Evolutionary conservation across 306 rosid species (phyloP).

Genomic region (Vigna trinervia): DNA sequence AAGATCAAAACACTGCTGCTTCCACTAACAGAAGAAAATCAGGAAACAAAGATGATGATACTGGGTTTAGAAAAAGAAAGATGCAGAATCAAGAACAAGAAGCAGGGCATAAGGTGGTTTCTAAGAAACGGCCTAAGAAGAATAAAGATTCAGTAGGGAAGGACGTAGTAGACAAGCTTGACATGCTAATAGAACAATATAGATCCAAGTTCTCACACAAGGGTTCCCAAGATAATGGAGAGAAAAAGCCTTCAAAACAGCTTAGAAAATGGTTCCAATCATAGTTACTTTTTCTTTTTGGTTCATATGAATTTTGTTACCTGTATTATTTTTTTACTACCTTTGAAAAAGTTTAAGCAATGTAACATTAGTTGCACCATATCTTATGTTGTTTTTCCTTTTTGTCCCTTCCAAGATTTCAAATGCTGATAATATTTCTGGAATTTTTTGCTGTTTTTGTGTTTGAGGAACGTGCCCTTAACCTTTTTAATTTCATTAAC

Average conservation of each 20-base stretch:
- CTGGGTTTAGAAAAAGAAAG: constrained; percentile 62
- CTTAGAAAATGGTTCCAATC: constrained; percentile 85
- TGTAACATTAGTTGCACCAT: constrained; percentile 46
- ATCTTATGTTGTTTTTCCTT: background rate
- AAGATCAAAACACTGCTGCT: constrained; percentile 30
- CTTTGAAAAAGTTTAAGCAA: background rate
- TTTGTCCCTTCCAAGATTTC: background rate
- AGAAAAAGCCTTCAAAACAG: constrained; percentile 60
- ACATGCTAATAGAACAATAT: constrained; percentile 87
- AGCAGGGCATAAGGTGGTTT: constrained; percentile 45
- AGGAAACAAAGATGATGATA: constrained; percentile 37
- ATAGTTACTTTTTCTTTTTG: constrained; percentile 39
- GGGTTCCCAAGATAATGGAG: constrained; percentile 54
- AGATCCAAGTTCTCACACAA: constrained; percentile 69
- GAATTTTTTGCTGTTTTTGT: background rate
- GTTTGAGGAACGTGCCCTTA: background rate
- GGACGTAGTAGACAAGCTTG: constrained; percentile 80
- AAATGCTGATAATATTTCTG: background rate
- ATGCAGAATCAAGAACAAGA: constrained; percentile 49
- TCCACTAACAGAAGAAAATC: constrained; percentile 38
- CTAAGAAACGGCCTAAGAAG: constrained; percentile 63
- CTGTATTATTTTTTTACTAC: background rate
- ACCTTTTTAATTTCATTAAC: too few relatives aligned
- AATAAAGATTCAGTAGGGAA: constrained; percentile 69
- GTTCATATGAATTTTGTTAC: constrained; percentile 35